Evolutionary conservation across 495 filamentous ascomycete genomes (phyloP), one percentile per base, ranked within the genome.

Genomic region (Amniculicola lignicola): DNA sequence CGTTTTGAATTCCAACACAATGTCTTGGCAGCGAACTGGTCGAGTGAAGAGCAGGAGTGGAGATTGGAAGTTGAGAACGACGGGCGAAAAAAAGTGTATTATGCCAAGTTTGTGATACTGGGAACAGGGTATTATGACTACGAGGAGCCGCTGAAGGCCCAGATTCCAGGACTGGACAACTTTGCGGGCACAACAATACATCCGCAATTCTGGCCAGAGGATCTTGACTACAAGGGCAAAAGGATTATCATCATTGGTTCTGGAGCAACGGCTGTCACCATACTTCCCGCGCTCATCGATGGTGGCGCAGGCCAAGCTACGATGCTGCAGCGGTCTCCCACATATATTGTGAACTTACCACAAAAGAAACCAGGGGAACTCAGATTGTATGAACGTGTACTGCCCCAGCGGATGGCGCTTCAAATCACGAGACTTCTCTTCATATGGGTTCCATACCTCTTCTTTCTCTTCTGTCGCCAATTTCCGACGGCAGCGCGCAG

Each of bases 1-100:
- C 70, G 83, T 47, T 84, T 90, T 43, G 74, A 69, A 12, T 84
- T 78, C 63, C 59, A 73, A 21, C 83, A 88, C 64, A 77, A 75
- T 10, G 70, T 90, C 29, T 43, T 72, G 0, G 59, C 70, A 0
- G 73, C 76, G 1, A 72, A 82, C 52, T 93, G 84, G 85, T 81
- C 77, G n/a, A 77, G 72, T 3, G 65, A 74, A 0, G 70, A 77
- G 21, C 76, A 85, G 54, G 64, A 50, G 40, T 93, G 88, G 88
- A 77, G 72, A 16, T 65, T 90, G 7, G 57, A 66, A 0, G 76
- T 85, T 7, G 75, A 80, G n/a, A 66, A 68, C 5, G 72, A 79
- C 21, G 77, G 77, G 10, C 62, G 70, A 28, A 65, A 74, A 28
- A 79, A 71, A 27, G 40, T 51, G 5, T 50, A 35, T 19, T 45